phyloP scores from a whole-genome alignment of 345 rosid species.

The Eucalyptus curtisii region DNA sequence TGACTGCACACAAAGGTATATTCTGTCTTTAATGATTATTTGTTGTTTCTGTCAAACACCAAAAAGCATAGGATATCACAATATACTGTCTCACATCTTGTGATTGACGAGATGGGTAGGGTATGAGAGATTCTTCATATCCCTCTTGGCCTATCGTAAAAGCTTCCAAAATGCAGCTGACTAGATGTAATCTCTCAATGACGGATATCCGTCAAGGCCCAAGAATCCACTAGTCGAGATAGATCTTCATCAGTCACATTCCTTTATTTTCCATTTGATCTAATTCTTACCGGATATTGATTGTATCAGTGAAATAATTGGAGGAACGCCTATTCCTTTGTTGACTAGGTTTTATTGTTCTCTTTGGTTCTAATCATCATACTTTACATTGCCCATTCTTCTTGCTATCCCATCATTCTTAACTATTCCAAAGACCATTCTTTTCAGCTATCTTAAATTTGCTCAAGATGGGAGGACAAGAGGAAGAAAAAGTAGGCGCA shows the following conservation, averaged over 20 bases:
- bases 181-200: fast-evolving
- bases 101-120: not conserved
- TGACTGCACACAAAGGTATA: too few relatives aligned
- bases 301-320: too few relatives aligned
- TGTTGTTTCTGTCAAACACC: fast-evolving
- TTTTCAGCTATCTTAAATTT: too few relatives aligned
- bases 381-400: too few relatives aligned
- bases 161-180: not conserved
- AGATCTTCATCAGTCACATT: not conserved
- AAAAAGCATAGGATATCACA: not conserved
- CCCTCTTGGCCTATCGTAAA: fast-evolving
- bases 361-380: too few relatives aligned
- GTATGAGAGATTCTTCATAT: not conserved
- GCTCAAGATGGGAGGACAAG: too few relatives aligned
- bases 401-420: too few relatives aligned
- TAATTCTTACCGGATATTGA: fast-evolving
- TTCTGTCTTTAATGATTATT: fast-evolving
- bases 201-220: not conserved
- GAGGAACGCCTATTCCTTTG: fast-evolving
- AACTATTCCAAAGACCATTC: too few relatives aligned
- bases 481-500: too few relatives aligned
- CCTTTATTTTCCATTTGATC: too few relatives aligned
- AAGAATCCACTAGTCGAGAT: fast-evolving
- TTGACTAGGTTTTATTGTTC: too few relatives aligned
- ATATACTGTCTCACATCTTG: not conserved